phyloP scores from a whole-genome alignment of 2,329 filamentous ascomycete genomes.

The Hortaea werneckii region DNA sequence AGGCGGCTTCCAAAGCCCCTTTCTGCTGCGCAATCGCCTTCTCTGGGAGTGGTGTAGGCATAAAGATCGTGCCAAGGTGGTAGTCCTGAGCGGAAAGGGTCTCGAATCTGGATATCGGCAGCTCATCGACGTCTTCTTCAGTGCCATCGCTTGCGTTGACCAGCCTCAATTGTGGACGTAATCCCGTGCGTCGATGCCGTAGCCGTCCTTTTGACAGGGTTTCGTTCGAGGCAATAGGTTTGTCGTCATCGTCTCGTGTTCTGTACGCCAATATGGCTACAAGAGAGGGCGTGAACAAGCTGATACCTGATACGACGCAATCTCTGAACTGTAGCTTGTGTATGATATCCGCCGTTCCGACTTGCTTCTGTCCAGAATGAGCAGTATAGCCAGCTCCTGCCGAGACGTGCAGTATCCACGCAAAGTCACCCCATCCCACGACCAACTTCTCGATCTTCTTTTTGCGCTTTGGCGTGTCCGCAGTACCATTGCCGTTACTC shows the following conservation, averaged over 20 bases:
- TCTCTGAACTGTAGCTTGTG: constrained; percentile 86
- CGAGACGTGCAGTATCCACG: constrained; percentile 91
- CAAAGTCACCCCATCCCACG: constrained; percentile 90
- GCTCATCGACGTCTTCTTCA: constrained; percentile 78
- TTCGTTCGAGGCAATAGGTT: constrained; percentile 31
- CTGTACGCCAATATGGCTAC: constrained; percentile 88
- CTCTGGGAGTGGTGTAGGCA: constrained; percentile 54
- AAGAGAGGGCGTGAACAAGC: constrained; percentile 85
- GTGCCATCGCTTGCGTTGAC: constrained; percentile 75
- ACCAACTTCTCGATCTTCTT: constrained; percentile 60
- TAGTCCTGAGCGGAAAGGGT: constrained; percentile 82
- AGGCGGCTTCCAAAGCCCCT: constrained; percentile 74
- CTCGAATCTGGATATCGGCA: constrained; percentile 80
- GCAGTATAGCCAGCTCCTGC: constrained; percentile 54
- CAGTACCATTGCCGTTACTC: constrained; percentile 16
- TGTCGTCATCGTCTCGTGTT: constrained; percentile 60
- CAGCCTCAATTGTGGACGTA: constrained; percentile 78
- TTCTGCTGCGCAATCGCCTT: constrained; percentile 42
- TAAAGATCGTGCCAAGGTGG: constrained; percentile 74
- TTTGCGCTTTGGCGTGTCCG: constrained; percentile 17
- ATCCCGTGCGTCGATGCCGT: constrained; percentile 65
- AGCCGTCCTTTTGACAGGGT: constrained; percentile 33
- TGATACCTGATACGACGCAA: constrained; percentile 94
- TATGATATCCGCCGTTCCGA: constrained; percentile 77
- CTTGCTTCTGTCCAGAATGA: constrained; percentile 57